Evolutionary conservation across 805 yeast species (phyloP).

Genomic region (Teunomyces funiuensis): DNA sequence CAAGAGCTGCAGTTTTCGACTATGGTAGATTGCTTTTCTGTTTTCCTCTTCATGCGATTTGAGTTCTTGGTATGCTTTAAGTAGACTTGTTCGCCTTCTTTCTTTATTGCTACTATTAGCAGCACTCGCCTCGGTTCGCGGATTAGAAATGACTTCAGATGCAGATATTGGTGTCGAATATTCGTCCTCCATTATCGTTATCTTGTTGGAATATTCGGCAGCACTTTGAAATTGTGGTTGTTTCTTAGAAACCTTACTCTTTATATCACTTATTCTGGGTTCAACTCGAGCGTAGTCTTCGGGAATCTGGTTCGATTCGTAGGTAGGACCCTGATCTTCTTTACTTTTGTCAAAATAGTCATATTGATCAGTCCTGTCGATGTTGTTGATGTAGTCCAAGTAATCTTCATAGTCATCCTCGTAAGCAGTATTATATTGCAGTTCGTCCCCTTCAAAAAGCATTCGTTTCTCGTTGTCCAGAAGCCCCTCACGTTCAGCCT

Average conservation of each 20-base stretch:
- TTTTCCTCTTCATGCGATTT: constrained; percentile 17
- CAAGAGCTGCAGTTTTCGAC: constrained; percentile 24
- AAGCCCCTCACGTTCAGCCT: constrained; percentile 6
- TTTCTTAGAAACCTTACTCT: not conserved
- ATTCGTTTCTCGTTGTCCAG: constrained; percentile 9
- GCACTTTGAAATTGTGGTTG: not conserved
- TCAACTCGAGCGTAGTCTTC: constrained; percentile 6
- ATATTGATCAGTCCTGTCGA: constrained; percentile 17
- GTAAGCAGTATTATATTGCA: constrained; percentile 5
- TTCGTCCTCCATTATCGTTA: not conserved
- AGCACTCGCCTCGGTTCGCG: constrained; percentile 13
- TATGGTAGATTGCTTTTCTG: constrained; percentile 19
- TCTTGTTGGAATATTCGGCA: not conserved
- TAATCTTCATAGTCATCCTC: constrained; percentile 23
- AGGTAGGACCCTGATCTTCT: not conserved
- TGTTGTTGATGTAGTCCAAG: constrained; percentile 20
- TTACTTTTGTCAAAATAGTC: constrained; percentile 17
- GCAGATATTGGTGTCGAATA: not conserved
- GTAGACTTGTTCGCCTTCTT: constrained; percentile 22
- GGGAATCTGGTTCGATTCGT: constrained; percentile 7
- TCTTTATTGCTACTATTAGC: constrained; percentile 21
- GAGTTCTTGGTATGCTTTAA: constrained; percentile 16
- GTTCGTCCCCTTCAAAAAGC: constrained; percentile 6
- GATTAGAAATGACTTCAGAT: constrained; percentile 6
- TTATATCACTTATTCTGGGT: constrained; percentile 13